Conservation (phyloP, 2,329 filamentous ascomycete species). For the Pseudogymnoascus sp. region DNA sequence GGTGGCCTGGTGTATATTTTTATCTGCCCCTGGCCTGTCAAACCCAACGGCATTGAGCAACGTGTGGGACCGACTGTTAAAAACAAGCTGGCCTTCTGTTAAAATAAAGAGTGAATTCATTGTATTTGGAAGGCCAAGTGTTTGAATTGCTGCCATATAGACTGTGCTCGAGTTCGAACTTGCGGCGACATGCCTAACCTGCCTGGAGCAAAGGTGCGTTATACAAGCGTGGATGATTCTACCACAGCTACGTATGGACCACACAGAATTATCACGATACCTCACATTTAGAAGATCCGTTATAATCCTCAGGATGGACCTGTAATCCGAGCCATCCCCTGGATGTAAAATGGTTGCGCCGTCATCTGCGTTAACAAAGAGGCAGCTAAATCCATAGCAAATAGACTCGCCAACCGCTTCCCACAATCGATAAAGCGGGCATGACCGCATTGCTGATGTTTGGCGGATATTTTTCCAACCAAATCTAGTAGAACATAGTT, state of each 20-base stretch:
- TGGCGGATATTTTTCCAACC: not conserved
- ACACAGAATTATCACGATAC: not conserved
- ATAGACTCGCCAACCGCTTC: not conserved
- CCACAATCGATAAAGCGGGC: not conserved
- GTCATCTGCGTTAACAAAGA: not conserved
- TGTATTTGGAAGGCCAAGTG: not conserved
- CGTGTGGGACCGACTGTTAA: not conserved
- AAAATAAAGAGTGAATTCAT: not conserved
- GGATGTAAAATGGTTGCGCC: not conserved
- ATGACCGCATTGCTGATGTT: not conserved
- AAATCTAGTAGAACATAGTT: not conserved
- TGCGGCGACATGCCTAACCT: not conserved
- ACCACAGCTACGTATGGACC: not conserved
- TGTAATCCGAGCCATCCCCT: not conserved
- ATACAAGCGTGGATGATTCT: not conserved
- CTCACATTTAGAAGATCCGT: not conserved
- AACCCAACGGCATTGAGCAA: not conserved
- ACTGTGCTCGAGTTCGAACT: not conserved
- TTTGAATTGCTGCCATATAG: not conserved
- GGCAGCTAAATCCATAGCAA: not conserved
- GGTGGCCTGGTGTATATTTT: not conserved
- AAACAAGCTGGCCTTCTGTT: not conserved
- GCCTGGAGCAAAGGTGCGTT: too few relatives aligned
- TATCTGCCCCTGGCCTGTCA: not conserved
- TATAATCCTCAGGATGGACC: not conserved